Percentiles rank a stretch among this genome's conserved stretches.
Evolutionary conservation across 2,329 filamentous ascomycete genomes (phyloP).

Genomic region (Cladosporium sp.): DNA sequence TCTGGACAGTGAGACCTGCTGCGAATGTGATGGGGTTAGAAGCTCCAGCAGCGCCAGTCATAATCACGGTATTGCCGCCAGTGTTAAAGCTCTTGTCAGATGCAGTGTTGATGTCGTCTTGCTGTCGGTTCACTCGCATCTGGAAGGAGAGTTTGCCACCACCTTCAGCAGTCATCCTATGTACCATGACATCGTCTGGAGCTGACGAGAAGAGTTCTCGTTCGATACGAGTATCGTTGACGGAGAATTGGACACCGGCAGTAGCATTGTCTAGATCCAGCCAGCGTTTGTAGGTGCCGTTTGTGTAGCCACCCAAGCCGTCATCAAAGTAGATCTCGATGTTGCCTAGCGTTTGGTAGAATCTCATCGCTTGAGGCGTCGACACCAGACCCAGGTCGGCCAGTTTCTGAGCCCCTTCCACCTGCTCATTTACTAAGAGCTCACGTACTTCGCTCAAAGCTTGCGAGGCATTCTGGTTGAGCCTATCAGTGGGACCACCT

Average conservation of each 20-base stretch:
- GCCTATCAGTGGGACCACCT: constrained; percentile 2
- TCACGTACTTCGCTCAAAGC: constrained; percentile 4
- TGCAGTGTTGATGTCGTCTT: constrained; percentile 11
- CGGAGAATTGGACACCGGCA: constrained; percentile 6
- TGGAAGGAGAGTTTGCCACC: constrained; percentile 4
- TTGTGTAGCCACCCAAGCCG: constrained; percentile 1
- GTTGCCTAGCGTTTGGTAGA: constrained; percentile 6
- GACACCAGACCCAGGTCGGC: constrained; percentile 5
- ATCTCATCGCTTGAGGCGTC: neutral
- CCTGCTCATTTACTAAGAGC: neutral
- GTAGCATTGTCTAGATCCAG: constrained; percentile 6
- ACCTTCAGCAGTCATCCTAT: neutral
- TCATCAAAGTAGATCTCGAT: constrained; percentile 10
- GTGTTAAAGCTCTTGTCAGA: constrained; percentile 5
- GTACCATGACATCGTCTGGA: constrained; percentile 1
- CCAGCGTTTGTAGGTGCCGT: constrained; percentile 5
- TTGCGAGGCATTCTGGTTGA: constrained; percentile 3
- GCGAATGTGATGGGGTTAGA: constrained; percentile 6
- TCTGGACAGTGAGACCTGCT: constrained; percentile 1
- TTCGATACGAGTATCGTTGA: constrained; percentile 1
- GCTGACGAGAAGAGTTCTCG: constrained; percentile 6
- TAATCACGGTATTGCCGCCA: constrained; percentile 1
- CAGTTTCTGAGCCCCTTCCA: constrained; percentile 5
- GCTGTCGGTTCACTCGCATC: constrained; percentile 2
- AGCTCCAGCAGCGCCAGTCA: constrained; percentile 7